phyloP scores from a whole-genome alignment of 1,139 yeast species.

The Pneumocystis oryctolagi region DNA sequence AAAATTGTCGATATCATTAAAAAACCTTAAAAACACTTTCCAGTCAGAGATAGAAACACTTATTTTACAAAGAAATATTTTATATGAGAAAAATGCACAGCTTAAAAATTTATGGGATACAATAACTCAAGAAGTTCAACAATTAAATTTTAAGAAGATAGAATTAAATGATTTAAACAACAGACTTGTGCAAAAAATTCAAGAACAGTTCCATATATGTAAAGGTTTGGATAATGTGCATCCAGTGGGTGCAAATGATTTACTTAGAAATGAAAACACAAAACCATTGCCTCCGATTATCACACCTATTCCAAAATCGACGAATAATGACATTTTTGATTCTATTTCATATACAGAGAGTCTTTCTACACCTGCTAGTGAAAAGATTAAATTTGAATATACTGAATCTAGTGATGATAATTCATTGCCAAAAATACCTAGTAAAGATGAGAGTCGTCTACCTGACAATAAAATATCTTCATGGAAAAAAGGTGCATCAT shows the following conservation, averaged over 20 bases:
- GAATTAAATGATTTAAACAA: constrained; percentile 28
- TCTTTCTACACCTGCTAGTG: not conserved
- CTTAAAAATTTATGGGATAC: constrained; percentile 19
- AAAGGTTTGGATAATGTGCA: constrained; percentile 3
- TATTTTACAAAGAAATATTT: constrained; percentile 22
- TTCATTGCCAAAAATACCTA: not conserved
- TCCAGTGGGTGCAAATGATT: not conserved
- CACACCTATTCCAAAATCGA: not conserved
- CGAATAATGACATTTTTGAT: not conserved
- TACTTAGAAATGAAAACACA: not conserved
- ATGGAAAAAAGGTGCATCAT: constrained; percentile 20
- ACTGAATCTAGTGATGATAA: not conserved
- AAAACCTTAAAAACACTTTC: constrained; percentile 19
- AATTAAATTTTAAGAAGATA: constrained; percentile 23
- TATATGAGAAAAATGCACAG: constrained; percentile 22
- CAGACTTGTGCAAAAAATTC: constrained; percentile 25
- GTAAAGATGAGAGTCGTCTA: not conserved
- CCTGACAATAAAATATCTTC: not conserved
- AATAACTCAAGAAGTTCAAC: constrained; percentile 23
- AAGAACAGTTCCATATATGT: constrained; percentile 20
- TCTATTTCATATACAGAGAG: constrained; percentile 1
- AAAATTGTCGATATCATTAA: constrained; percentile 20
- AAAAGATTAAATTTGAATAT: not conserved
- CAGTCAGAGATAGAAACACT: constrained; percentile 24
- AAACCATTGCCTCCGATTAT: not conserved